Evolutionary conservation across 2,329 filamentous ascomycete species (phyloP), one percentile per base, ranked within the genome.

Genomic region (Amphichorda felina): DNA sequence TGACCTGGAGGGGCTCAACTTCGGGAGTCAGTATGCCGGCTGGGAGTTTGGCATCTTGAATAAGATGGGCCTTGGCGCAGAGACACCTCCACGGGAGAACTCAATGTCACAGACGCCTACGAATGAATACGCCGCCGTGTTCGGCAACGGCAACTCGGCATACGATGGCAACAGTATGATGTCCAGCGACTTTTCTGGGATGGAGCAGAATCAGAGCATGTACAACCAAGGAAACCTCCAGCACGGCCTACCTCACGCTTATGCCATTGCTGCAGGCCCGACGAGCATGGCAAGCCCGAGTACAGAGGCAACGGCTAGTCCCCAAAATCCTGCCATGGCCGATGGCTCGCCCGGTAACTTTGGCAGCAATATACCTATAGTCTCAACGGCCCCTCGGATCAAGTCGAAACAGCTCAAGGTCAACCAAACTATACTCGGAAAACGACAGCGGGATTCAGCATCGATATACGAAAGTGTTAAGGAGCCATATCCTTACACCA

Each of bases 31-130:
- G 44, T 98, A 96, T 52, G 89, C 88, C 40, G 89, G 88, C 14
- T 70, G 94, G 56, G 91, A 96, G 56, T 95, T 96, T 55, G 83
- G 87, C 36, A 95, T 96, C 74, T 73, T 98, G 0, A 87, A 86
- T 19, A 89, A 96, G 55, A 94, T 98, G 83, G 86, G 85, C 5
- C 44, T 60, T 10, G 40, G 84, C 11, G 82, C 78, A n/a, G 84
- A 91, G 46, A 83, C 78, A 13, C 77, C 81, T 6, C 75, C 81
- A 5, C 75, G 76, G 37, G 84, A 91, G 58, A 71, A 45, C 57
- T 68, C 53, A 46, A 56, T 54, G 52, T 69, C 54, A 2, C 56
- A 58, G 34, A 57, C 54, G 13, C 53, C 57, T 5, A 55, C 56
- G 4, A 50, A 50, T 13, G 57, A 60, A 22, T 60, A 62, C 22